Base-by-base conservation (phyloP, 2,329 filamentous ascomycete genomes). In the Neopestalotiopsis sp. region DNA sequence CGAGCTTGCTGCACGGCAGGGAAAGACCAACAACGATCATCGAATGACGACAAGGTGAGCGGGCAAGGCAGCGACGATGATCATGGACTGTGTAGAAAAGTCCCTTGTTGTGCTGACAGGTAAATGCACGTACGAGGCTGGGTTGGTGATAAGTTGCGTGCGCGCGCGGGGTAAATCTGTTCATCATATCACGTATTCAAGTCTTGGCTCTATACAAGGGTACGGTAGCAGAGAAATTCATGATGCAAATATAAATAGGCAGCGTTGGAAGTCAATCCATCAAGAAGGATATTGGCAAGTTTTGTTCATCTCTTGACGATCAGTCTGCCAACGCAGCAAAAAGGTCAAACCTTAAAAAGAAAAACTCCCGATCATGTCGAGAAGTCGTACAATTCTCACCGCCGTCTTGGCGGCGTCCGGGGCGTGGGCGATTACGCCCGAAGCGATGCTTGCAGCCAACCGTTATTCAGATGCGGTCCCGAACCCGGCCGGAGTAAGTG, bases 401-500 rank as follows among this genome's bases (percentile, higher is more conserved):
- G 42, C 62, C 30, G 62, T 40, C 24, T 65, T 77, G 69, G 75
- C 76, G 69, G 49, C 74, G 72, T 74, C 76, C 53, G 70, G 68
- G n/a, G 75, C 70, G 12, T 67, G 74, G 28, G 77, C 76, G 17
- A 75, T 79, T 65, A 78, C 76, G 56, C 76, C 76, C 3, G 74
- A 78, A 73, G 57, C 61, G 24, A 76, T 79, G 78, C 73, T 79
- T n/a, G 70, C 75, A 3, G 77, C 78, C 30, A 79, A 79, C 42
- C 76, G 77, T 59, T 79, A 79, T 67, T 73, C 75, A 58, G 74
- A 69, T 67, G 78, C 78, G 17, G 61, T 71, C 59, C 77, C 78
- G 30, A 79, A 79, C 45, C 78, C 78, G 6, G 76, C 76, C 68
- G 78, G 78, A 67, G 77, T 79, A 3, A 70, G 77, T 78, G 49